Evolutionary conservation across 73 alveolate species (phyloP), one percentile per base, ranked within the genome.

Genomic region (Blepharisma stoltei): DNA sequence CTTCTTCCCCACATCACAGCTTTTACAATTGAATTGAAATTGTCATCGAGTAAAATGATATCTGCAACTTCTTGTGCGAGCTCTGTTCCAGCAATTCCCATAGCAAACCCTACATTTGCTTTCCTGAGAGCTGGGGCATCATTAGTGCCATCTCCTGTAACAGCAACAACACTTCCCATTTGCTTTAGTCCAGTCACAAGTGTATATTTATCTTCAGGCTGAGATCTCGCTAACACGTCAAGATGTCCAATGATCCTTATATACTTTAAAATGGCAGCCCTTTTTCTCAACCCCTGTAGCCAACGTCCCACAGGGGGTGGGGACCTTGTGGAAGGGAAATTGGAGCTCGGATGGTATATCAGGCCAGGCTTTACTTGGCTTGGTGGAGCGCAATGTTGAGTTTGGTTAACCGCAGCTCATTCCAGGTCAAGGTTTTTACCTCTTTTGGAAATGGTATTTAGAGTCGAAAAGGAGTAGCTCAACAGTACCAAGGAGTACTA

Each of bases 81-180:
- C 60, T 96, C 99, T 21, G 99, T 95, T 32, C 99, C 99, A 9
- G 96, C 95, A 65, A 92, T 92, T n/a, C 96, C 96, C 99, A 96
- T 93, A 38, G 99, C 97, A 79, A 95, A 89, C 11, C 99, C 99
- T 37, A 96, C 95, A 89, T 96, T 98, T 32, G 98, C 93, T 76
- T 90, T 90, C 54, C 87, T 95, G 54, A 97, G 73, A 41, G 99
- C 99, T 20, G 99, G 99, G 7, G 99, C 99, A 86, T 97, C 99
- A 87, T 93, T 95, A 6, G 98, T 94, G 14, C 99, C 99, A 73
- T 96, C 99, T 8, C 99, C 99, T 32, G 99, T 97, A 66, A 97
- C 99, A 50, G 99, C 99, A 6, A 95, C 99, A 11, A 94, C 97
- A 69, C 88, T 88, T 0, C 97, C 98, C 82, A 88, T 73, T 43